Base-by-base conservation (phyloP, 805 yeast species). In the Lipomyces yamanashiensis region DNA sequence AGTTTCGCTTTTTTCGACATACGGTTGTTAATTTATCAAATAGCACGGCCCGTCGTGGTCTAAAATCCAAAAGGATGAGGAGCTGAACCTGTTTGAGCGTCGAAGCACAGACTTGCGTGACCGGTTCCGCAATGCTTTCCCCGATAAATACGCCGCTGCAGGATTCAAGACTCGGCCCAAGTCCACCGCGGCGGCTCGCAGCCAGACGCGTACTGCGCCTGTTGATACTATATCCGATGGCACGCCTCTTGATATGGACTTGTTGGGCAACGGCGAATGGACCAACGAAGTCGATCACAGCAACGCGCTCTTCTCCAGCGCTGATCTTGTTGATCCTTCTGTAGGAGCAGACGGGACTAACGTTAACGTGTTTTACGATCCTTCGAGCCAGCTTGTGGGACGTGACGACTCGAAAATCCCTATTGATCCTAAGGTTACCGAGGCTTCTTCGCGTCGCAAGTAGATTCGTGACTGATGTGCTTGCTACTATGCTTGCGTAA, bases 41-140 rank as follows among this genome's bases (percentile, higher is more conserved):
- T 69, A 74, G 68, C 80, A 79, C 66, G 82, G 82, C 19, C 79
- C 82, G 3, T 78, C 80, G 3, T 79, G 82, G 82, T 74, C 79
- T 62, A 79, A 78, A 68, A 79, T 79, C 62, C 81, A 79, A 68
- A 75, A 79, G 19, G 82, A 79, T 67, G 74, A 74, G 48, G 66
- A 70, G 17, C 71, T 79, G 52, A 74, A 74, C 13, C 71, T 80
- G 43, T 68, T 70, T 55, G 78, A 75, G 58, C 74, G 82, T 51
- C 77, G 82, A 28, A 74, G 79, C 23, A 79, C 82, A 2, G 82
- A 79, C 58, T 71, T 79, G 59, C 74, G 82, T 13, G 82, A 79
- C 67, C 71, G 81, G 49, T 79, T 79, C 72, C 71, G 82, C 41
- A 79, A 79, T 67, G 81, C 82, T 34, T 79, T 77, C 71, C 82